These are phyloP conservation scores for Akanthomyces uredinophilus DNA, from an alignment of 2,329 filamentous ascomycete species.

Conservation along the genomic window DNA sequence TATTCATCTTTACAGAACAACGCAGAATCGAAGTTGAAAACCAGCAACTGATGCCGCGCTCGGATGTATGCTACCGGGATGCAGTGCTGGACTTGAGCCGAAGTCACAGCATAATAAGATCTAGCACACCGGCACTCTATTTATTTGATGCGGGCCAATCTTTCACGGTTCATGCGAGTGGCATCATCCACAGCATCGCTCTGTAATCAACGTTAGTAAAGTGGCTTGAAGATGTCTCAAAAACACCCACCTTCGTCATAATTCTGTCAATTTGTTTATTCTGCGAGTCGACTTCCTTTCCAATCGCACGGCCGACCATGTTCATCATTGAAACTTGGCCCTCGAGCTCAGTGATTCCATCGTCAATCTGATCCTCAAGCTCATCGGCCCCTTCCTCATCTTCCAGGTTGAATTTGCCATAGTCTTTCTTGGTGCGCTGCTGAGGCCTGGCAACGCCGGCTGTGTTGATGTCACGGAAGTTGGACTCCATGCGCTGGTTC, in stretches of 20 bases:
- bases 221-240: not conserved
- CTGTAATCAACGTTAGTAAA: conserved; percentile 40
- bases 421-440: conserved; percentile 35
- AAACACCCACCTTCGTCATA: conserved; percentile 63
- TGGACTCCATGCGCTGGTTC: conserved; percentile 49
- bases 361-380: conserved; percentile 51
- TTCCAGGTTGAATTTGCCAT: conserved; percentile 70
- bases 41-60: not conserved
- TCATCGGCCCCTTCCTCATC: conserved; percentile 55
- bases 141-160: conserved; percentile 57
- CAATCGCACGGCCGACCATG: conserved; percentile 66
- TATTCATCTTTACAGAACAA: not conserved
- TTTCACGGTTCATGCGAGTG: conserved; percentile 71
- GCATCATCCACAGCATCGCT: conserved; percentile 79
- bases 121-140: not conserved
- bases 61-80: not conserved
- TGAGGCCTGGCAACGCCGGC: conserved; percentile 23
- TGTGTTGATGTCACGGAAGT: conserved; percentile 38
- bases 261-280: conserved; percentile 73
- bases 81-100: not conserved
- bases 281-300: conserved; percentile 68
- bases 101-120: not conserved
- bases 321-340: conserved; percentile 67
- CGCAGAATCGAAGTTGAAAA: not conserved
- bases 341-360: conserved; percentile 59